phyloP scores from a whole-genome alignment of 805 yeast species.

The Cyberlindnera maritima region DNA sequence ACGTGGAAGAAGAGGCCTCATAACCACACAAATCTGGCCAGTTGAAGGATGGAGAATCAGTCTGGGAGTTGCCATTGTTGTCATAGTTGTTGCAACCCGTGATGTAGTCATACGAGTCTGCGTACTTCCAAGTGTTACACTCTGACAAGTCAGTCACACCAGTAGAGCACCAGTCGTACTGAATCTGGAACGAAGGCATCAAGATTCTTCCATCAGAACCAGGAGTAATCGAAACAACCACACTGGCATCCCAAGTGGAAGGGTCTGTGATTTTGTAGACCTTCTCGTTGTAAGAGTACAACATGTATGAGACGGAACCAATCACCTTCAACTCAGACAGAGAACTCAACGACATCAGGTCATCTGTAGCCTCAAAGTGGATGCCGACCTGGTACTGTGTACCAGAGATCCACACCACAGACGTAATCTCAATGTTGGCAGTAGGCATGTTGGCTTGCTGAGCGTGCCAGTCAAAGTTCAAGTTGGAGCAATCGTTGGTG shows the following conservation, averaged over 20 bases:
- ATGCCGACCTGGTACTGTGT: conserved; percentile 18
- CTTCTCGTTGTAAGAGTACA: conserved; percentile 14
- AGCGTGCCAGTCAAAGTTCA: conserved; percentile 16
- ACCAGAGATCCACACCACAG: conserved; percentile 15
- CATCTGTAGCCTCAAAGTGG: conserved; percentile 8
- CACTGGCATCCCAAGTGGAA: conserved; percentile 12
- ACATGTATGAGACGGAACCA: conserved; percentile 9
- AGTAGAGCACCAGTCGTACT: conserved; percentile 27
- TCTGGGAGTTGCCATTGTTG: conserved; percentile 21
- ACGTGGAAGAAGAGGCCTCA: background rate
- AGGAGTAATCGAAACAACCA: conserved; percentile 3
- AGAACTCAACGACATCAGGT: conserved; percentile 13
- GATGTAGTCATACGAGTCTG: conserved; percentile 22
- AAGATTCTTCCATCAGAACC: conserved; percentile 6
- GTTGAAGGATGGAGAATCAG: conserved; percentile 20
- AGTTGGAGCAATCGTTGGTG: conserved; percentile 8
- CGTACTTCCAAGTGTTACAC: conserved; percentile 22
- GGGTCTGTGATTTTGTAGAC: conserved; percentile 11
- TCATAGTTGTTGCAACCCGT: conserved; percentile 24
- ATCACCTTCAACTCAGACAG: conserved; percentile 21
- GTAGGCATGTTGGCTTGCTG: conserved; percentile 13
- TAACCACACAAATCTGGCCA: conserved; percentile 17
- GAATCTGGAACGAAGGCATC: conserved; percentile 21
- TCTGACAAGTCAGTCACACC: conserved; percentile 21
- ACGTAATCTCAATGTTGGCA: conserved; percentile 12